A percentile compares a stretch with the other conserved stretches of the same genome.
Evolutionary conservation across 805 yeast genomes (phyloP).

Genomic region (Pichia heedii): DNA sequence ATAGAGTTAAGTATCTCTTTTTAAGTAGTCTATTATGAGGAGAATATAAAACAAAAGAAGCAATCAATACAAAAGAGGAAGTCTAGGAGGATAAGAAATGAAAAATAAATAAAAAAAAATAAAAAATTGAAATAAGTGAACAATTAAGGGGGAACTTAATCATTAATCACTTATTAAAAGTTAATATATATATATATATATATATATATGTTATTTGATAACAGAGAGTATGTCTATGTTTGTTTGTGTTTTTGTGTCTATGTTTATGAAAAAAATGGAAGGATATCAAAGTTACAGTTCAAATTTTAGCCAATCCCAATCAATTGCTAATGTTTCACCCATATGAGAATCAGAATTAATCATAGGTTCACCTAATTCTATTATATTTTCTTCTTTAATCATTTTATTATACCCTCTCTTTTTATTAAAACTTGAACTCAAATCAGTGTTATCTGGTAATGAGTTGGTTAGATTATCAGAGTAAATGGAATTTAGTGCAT

Average conservation of each 20-base stretch:
- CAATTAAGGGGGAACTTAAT: no score
- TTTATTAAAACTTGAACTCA: conserved; percentile 3
- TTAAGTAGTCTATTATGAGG: not conserved
- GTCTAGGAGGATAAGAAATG: no score
- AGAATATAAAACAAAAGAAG: not conserved
- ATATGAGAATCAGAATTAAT: conserved; percentile 20
- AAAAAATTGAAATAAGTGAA: no score
- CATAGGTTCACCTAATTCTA: conserved; percentile 11
- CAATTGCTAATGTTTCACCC: conserved; percentile 28
- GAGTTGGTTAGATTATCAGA: not conserved
- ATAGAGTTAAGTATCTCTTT: no score
- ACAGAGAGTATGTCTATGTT: no score
- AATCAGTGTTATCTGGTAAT: not conserved
- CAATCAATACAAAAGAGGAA: not conserved
- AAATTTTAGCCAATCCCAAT: conserved; percentile 32
- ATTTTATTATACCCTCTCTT: conserved; percentile 5
- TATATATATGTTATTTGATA: no score
- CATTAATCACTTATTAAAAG: no score
- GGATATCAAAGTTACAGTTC: conserved; percentile 8
- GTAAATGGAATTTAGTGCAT: not conserved
- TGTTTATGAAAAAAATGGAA: not conserved
- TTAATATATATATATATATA: no score
- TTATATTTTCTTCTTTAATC: conserved; percentile 3
- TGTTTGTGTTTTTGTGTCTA: no score
- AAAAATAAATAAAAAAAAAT: no score